A percentile compares a stretch with the other conserved stretches of the same genome.
phyloP scores from a whole-genome alignment of 78 protist genomes.

The Salpingoeca rosetta region DNA sequence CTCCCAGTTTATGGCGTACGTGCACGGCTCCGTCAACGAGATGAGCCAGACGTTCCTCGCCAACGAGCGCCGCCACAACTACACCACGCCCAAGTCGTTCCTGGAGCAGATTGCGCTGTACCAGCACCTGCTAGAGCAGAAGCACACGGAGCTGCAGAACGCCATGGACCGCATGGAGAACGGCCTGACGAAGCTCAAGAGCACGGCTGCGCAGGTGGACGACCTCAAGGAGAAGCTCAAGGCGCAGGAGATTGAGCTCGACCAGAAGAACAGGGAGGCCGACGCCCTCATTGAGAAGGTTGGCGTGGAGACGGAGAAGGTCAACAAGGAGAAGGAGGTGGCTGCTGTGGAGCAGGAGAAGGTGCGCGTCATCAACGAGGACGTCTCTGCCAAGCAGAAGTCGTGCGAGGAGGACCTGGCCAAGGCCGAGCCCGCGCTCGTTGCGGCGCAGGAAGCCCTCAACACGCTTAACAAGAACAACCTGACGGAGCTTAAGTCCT shows the following conservation, averaged over 20 bases:
- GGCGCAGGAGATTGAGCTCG: constrained; percentile 34
- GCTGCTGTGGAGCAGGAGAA: constrained; percentile 45
- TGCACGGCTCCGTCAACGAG: constrained; percentile 45
- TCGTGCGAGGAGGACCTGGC: constrained; percentile 40
- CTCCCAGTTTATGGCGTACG: constrained; percentile 62
- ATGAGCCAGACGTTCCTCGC: not conserved
- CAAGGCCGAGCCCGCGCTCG: constrained; percentile 58
- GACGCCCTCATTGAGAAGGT: constrained; percentile 29
- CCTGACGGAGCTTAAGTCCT: constrained; percentile 55
- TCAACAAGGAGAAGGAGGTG: constrained; percentile 24
- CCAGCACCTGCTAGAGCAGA: constrained; percentile 30
- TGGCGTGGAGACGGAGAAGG: constrained; percentile 37
- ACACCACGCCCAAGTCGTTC: constrained; percentile 81
- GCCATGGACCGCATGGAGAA: constrained; percentile 32
- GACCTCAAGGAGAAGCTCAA: constrained; percentile 46
- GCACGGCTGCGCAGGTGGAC: constrained; percentile 25
- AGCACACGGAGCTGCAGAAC: constrained; percentile 14
- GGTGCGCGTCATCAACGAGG: constrained; percentile 23
- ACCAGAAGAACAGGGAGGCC: constrained; percentile 31
- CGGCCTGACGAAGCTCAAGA: constrained; percentile 46
- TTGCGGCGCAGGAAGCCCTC: constrained; percentile 61
- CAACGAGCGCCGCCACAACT: constrained; percentile 46
- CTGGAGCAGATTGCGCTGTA: constrained; percentile 71
- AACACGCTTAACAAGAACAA: constrained; percentile 52
- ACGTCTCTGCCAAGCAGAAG: constrained; percentile 5